Conservation (phyloP, 2,329 filamentous ascomycete species). For the Clarireedia sp. region DNA sequence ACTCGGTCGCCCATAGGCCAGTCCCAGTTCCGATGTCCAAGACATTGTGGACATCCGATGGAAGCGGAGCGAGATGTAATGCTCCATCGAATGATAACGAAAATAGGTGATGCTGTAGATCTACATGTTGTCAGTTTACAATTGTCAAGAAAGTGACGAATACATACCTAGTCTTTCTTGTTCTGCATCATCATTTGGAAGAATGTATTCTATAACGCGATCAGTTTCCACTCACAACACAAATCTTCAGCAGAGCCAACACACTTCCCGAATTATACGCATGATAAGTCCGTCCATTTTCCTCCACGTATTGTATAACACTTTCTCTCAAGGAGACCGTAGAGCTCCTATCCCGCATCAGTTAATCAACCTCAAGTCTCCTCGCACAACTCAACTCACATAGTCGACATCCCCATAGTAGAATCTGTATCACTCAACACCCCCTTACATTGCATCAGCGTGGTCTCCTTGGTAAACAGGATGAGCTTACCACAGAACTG, state of each 20-base stretch:
- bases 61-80: slow-evolving; percentile 16
- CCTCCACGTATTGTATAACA: slow-evolving; percentile 31
- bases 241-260: not conserved
- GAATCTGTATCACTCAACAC: not conserved
- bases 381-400: not conserved
- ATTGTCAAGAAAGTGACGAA: not conserved
- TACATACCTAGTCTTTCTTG: slow-evolving; percentile 5
- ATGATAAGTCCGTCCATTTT: slow-evolving; percentile 26
- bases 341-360: not conserved
- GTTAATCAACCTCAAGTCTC: not conserved
- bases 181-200: slow-evolving; percentile 17
- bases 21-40: slow-evolving; percentile 15
- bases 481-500: not conserved
- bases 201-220: slow-evolving; percentile 11
- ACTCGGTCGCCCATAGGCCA: slow-evolving; percentile 15
- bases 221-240: not conserved
- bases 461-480: no score
- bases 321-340: slow-evolving; percentile 25
- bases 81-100: slow-evolving; percentile 9
- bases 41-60: slow-evolving; percentile 1
- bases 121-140: not conserved
- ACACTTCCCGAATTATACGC: slow-evolving; percentile 17
- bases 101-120: slow-evolving; percentile 16
- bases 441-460: no score
- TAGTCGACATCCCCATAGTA: not conserved